Percentiles rank a stretch among this genome's conserved stretches.
These are phyloP conservation scores for Penicillium sclerotigenum DNA, from an alignment of 2,329 filamentous ascomycete species.

Conservation along the genomic window DNA sequence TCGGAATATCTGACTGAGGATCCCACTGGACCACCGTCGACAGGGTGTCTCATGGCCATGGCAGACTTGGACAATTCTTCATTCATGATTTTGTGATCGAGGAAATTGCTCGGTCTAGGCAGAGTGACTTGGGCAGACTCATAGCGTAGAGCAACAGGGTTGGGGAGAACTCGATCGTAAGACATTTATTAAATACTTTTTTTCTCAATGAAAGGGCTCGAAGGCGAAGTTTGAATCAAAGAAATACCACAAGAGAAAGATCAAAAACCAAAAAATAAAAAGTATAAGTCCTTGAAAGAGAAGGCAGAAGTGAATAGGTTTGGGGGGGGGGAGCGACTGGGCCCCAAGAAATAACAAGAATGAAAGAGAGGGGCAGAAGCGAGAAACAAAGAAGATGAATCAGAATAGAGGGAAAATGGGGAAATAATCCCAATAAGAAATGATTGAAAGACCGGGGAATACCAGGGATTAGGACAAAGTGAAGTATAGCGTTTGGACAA, in stretches of 20 bases:
- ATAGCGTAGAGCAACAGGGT: slow-evolving; percentile 43
- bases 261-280: not conserved
- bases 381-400: slow-evolving; percentile 8
- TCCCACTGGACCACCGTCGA: slow-evolving; percentile 16
- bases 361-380: not conserved
- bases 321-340: not conserved
- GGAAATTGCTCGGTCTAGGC: slow-evolving; percentile 35
- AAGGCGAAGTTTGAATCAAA: slow-evolving; percentile 9
- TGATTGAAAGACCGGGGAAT: slow-evolving; percentile 2
- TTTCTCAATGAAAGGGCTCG: slow-evolving; percentile 10
- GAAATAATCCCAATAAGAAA: slow-evolving; percentile 7
- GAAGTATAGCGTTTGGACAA: slow-evolving; percentile 12
- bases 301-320: slow-evolving; percentile 14
- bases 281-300: slow-evolving; percentile 14
- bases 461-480: slow-evolving; percentile 4
- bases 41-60: slow-evolving; percentile 9
- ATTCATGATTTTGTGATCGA: slow-evolving; percentile 45
- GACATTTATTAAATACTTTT: slow-evolving; percentile 39
- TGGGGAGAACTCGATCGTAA: slow-evolving; percentile 49
- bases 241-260: slow-evolving; percentile 1
- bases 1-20: slow-evolving; percentile 21
- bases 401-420: slow-evolving; percentile 11
- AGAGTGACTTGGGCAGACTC: slow-evolving; percentile 34
- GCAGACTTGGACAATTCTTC: slow-evolving; percentile 27
- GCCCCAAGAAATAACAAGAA: slow-evolving; percentile 17